Base-by-base conservation (phyloP, 2,329 filamentous ascomycete genomes). In the Colletotrichum tamarilloi region DNA sequence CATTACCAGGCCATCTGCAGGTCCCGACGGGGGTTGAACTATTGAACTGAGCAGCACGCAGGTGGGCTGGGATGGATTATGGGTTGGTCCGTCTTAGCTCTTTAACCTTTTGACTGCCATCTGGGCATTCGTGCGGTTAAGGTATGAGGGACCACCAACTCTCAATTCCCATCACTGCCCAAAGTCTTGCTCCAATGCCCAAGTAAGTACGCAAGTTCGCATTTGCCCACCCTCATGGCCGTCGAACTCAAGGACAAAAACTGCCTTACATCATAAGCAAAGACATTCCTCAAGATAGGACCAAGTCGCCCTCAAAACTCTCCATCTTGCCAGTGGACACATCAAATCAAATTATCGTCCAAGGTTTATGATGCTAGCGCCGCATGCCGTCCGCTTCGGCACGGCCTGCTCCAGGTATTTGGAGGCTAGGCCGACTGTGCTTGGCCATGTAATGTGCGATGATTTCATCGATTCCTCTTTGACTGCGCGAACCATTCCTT, bases 381-480 rank as follows among this genome's bases (percentile, higher is more conserved):
- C 32, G 22, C 6, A 35, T 59, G 58, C 53, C 26, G 53, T 32
- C 65, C n/a, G 24, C 42, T 68, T 63, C 46, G 30, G 55, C 30
- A 32, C 60, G 42, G 42, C 16, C 35, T 55, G 42, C 28, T 49
- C 42, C 65, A 58, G 58, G 35, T 53, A 46, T 49, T 60, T 38
- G 26, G 30, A 46, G 35, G 55, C 70, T 38, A 64, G 55, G 16
- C 28, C 26, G n/a, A 46, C 35, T 58, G 30, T 62, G 26, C 71
- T 58, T 35, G 60, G 11, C 62, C 56, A 22, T n/a, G 46, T 46
- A 55, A 55, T 49, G 55, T 62, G 38, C 71, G 49, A 73, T 73
- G 71, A 73, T 71, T 73, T 73, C 67, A 73, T 73, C 22, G 49
- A 71, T 32, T 30, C 28, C 42, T 35, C 16, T 59, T 57, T 14